Base-by-base conservation (phyloP, 179 eudicot genomes). In the Beta corolliflora region DNA sequence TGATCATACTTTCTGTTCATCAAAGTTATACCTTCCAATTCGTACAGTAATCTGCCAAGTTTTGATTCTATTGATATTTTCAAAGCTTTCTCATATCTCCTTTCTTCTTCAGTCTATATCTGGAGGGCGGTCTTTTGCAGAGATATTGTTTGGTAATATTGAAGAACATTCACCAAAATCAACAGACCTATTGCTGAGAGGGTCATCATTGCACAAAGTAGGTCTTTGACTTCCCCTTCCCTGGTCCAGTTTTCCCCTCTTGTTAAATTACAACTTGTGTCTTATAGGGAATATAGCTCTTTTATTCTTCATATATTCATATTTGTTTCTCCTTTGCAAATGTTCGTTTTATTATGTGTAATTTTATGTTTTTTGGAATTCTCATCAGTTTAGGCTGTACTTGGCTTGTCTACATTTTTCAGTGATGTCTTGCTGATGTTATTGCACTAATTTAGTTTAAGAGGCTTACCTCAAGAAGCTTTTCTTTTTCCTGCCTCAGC, bases 141-240 rank as follows among this genome's bases (percentile, higher is more conserved):
- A 97, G 83, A 93, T 97, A 53, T 86, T 97, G 82, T 85, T 92
- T 83, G 93, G 97, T 76, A 83, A 79, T 64, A 36, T 74, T 54
- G 68, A 86, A 67, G 79, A 81, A 64, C 79, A 81, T 53, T 87
- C 92, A 68, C 82, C 83, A 44, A 86, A 79, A 67, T 79, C 83
- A 73, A 73, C 86, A 64, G 86, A 80, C 41, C 81, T 79, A 15
- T 77, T 92, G 82, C 85, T 87, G 60, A 89, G 97, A 87, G 99
- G 98, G 83, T 88, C 88, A 77, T 93, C 99, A 71, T 84, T 97
- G 87, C 96, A 93, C 88, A 97, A 97, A 88, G 99, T 97, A 87
- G 70, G 88, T 29, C 50, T 29, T 61, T 45, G 14, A 70, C 25
- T 71, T 71, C 53, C 72, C 64, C 29, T 71, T 77, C 10, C 52